Base-by-base conservation (phyloP, 176 grass and related monocot genomes). In the Carex myosuroides region DNA sequence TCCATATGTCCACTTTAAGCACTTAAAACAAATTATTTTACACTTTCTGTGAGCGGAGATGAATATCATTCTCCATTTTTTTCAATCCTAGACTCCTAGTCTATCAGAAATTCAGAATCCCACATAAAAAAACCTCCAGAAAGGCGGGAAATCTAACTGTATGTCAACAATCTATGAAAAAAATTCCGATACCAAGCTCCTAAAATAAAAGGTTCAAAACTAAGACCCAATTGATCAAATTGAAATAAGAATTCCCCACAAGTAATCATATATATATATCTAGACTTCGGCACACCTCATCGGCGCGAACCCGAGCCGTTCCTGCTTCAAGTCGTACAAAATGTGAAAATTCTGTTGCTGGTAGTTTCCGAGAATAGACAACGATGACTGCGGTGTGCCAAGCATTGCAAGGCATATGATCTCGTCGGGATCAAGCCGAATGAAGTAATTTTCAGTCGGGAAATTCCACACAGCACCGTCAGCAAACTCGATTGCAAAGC, bases 291-390 rank as follows among this genome's bases (percentile, higher is more conserved):
- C 97, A 44, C 97, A 99, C 14, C 65, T 86, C 32, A 86, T 89
- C 4, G 93, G 97, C 17, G 90, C 97, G 64, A 99, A 99, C 13
- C 97, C 97, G 1, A 96, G 83, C 18, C 87, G 85, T 65, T 88
- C 87, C 52, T 83, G 81, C 35, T 96, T 79, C 37, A 95, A 29
- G 68, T 99, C 97, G 21, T 96, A 99, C 8, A 92, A 46, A 3
- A 99, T 86, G 20, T 99, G 93, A 82, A 99, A 99, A 55, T 99
- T 99, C 81, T 99, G 97, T 84, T 99, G 97, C 87, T 92, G 97
- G 83, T 92, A 95, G 81, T 99, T 99, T 13, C 97, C 93, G 22
- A 99, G 85, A 67, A 99, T 99, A 50, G 88, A 87, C 85, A 96
- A 70, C 1, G 80, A 62, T 22, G 90, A 88, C 10, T 71, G 79